Base-by-base conservation (phyloP, 2,329 filamentous ascomycete genomes). In the Epichloe brachyelytri region DNA sequence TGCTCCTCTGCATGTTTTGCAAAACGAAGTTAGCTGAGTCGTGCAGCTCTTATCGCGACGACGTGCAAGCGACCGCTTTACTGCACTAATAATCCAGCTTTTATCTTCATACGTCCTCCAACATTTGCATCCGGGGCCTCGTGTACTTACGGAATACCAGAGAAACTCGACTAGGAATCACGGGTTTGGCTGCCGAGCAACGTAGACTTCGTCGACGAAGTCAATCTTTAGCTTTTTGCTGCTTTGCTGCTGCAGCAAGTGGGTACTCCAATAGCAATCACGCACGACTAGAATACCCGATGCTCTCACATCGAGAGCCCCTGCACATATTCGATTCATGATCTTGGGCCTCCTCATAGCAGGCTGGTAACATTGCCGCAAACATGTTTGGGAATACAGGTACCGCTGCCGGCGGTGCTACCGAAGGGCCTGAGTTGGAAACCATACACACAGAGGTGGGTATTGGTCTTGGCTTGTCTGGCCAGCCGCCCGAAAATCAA, bases 391-490 rank as follows among this genome's bases (percentile, higher is more conserved):
- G 66, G 55, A 76, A 68, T 59, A 65, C 73, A 51, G 68, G 66
- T 57, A 66, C 65, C 63, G 66, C 71, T 63, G 65, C 68, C 55
- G 69, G 68, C 53, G 69, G 66, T 36, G 53, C 46, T 53, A 65
- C 66, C 54, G 72, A 53, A 64, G 86, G 85, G 41, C 74, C 79
- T 47, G 82, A 88, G 61, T 74, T 95, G 50, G 75, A 82, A 58
- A 83, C 89, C 57, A 85, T 95, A 58, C 80, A 84, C 65, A 91
- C 89, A 57, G 88, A 95, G 75, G 86, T 88, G 70, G 57, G 69
- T 4, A 11, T 12, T 41, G 26, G 8, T 12, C 45, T 12, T 15
- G n/a, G 12, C 33, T 37, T 3, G 33, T 33, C 43, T 22, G n/a
- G 10, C 5, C 30, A 11, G n/a, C 33, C 43, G 30, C 4, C 48